Base-by-base conservation (phyloP, 2,329 filamentous ascomycete species). In the Calonectria hawksworthii region DNA sequence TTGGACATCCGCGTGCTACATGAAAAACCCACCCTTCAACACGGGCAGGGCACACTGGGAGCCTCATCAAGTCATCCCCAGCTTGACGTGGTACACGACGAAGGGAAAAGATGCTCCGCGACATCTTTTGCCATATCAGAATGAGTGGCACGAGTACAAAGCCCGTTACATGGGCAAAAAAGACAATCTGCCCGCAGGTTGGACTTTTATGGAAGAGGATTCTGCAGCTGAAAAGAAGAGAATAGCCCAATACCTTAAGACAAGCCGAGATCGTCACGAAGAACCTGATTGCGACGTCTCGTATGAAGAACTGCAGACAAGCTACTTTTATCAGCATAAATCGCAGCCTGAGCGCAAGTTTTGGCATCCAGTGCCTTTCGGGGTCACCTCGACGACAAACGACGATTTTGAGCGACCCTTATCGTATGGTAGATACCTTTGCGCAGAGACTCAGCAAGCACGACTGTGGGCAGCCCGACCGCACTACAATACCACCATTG, bases 71-170 rank as follows among this genome's bases (percentile, higher is more conserved):
- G 64, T 50, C 18, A 72, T 72, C 2, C 73, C 73, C 11, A 72
- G 56, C 16, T 36, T 74, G 4, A 72, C 54, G n/a, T 74, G 73
- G 69, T 59, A 65, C 30, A 72, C 64, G 3, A n/a, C 36, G 3
- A 47, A 74, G 3, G 30, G 32, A 7, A 68, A 64, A 16, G 64
- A 65, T 26, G 56, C 28, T 2, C 52, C 64, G 2, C 14, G 36
- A n/a, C 38, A 30, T 11, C 21, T 36, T 32, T 56, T 74, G 7
- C 36, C 54, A 10, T 74, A 68, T n/a, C 64, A 74, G 38, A 74
- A 74, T 44, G 69, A 74, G 64, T 72, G 63, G 30, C 61, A 72
- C n/a, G 64, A 74, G 7, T 74, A 61, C 30, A 74, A 74, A 18
- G 14, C 8, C 4, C 28, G 23, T 18, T 74, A 68, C 54, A 66